These are phyloP conservation scores for Lycium ferocissimum DNA, from an alignment of 257 asterid species.

Conservation along the genomic window DNA sequence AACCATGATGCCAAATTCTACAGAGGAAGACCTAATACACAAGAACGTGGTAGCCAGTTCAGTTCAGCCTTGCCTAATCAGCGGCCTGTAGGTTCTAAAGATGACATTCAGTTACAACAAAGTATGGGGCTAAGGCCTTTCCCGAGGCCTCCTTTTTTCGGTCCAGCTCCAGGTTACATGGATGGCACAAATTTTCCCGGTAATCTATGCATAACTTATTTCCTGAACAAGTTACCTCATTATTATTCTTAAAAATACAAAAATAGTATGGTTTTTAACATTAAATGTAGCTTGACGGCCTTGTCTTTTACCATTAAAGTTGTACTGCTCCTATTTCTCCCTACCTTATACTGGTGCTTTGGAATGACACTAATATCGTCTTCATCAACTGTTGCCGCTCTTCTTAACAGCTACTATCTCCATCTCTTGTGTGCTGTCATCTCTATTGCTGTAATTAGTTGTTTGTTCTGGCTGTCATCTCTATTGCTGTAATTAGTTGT, in stretches of 20 bases:
- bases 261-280: neutral
- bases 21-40: constrained; percentile 56
- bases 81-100: constrained; percentile 56
- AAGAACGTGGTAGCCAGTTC: constrained; percentile 52
- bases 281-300: neutral
- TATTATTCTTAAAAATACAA: neutral
- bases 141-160: constrained; percentile 57
- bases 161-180: constrained; percentile 56
- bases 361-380: constrained; percentile 3
- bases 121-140: constrained; percentile 70
- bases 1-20: constrained; percentile 54
- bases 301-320: neutral
- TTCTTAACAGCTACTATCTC: neutral
- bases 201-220: constrained; percentile 34
- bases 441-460: neutral
- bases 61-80: constrained; percentile 55
- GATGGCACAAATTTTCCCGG: constrained; percentile 69
- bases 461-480: neutral
- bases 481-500: neutral
- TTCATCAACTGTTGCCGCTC: neutral
- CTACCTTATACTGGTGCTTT: constrained; percentile 16
- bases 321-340: neutral
- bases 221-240: neutral
- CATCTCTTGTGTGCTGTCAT: constrained; percentile 13
- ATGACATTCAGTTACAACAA: constrained; percentile 58